Evolutionary conservation across 768 basidiomycete species (phyloP).

Genomic region (Tulasnella sp.): DNA sequence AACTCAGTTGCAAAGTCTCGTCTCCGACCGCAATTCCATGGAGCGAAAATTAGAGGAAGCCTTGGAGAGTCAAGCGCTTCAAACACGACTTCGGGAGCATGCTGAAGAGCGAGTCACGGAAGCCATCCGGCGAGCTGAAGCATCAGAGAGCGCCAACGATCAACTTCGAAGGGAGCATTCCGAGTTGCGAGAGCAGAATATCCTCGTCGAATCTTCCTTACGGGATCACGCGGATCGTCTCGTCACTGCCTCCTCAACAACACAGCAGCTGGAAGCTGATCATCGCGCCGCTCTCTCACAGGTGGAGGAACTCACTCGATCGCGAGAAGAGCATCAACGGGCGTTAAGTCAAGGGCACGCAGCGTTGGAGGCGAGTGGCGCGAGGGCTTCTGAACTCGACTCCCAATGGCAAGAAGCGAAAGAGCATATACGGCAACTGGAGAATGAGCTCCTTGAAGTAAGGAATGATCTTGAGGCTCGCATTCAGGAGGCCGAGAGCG

Average conservation of each 20-base stretch:
- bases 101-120: conserved; percentile 69
- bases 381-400: conserved; percentile 71
- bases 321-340: conserved; percentile 75
- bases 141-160: conserved; percentile 54
- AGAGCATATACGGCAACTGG: conserved; percentile 56
- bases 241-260: conserved; percentile 55
- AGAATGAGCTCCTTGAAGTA: conserved; percentile 65
- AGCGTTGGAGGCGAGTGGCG: conserved; percentile 64
- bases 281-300: conserved; percentile 49
- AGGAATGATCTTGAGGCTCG: conserved; percentile 72
- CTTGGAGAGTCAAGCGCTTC: conserved; percentile 57
- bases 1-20: conserved; percentile 46
- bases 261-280: conserved; percentile 75
- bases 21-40: conserved; percentile 50
- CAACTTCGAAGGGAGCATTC: conserved; percentile 51
- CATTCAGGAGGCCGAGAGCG: conserved; percentile 59
- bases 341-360: conserved; percentile 76
- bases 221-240: conserved; percentile 70
- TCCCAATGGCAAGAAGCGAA: conserved; percentile 56
- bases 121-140: conserved; percentile 62
- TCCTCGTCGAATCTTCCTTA: conserved; percentile 47
- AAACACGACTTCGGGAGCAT: conserved; percentile 66
- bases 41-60: conserved; percentile 66
- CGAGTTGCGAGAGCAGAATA: conserved; percentile 56
- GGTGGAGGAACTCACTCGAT: conserved; percentile 55